Conservation (phyloP, 139 green algal species). For the Chlorella sorokiniana region DNA sequence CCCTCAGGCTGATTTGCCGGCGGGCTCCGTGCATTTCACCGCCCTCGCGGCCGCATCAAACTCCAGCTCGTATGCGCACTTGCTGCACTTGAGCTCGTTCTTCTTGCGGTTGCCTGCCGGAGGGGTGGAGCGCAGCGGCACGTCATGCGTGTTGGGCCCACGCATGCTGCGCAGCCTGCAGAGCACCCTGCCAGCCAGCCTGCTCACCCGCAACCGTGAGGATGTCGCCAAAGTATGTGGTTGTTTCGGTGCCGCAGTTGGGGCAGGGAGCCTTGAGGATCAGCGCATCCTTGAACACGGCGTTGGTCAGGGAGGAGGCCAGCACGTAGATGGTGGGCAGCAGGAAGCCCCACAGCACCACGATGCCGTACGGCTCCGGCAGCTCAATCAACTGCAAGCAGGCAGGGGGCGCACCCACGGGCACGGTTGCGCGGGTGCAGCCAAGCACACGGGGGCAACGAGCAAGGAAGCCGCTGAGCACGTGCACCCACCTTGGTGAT, state of each 20-base stretch:
- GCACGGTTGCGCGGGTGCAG: too few species aligned
- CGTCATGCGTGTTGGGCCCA: background rate
- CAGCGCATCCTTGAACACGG: constrained; percentile 80
- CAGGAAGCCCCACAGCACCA: constrained; percentile 84
- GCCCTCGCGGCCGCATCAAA: constrained; percentile 75
- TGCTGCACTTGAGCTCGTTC: constrained; percentile 71
- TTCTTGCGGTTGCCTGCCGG: constrained; percentile 45
- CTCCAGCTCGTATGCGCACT: constrained; percentile 72
- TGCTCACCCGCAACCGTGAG: constrained; percentile 69
- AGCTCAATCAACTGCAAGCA: constrained; percentile 54
- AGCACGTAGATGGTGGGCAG: constrained; percentile 82
- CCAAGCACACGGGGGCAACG: too few species aligned
- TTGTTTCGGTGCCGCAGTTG: constrained; percentile 75
- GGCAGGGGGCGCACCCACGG: background rate
- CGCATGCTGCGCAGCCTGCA: background rate
- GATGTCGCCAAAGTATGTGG: constrained; percentile 88
- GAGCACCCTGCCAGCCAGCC: background rate
- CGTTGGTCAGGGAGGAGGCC: constrained; percentile 76
- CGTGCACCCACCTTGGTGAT: constrained; percentile 64
- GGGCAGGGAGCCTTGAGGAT: constrained; percentile 85
- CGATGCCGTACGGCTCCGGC: constrained; percentile 79
- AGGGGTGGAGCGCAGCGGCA: constrained; percentile 17
- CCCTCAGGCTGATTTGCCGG: background rate
- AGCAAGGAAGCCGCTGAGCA: too few species aligned
- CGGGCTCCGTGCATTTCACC: constrained; percentile 32